Base-by-base conservation (phyloP, 176 grass and related monocot genomes). In the Aechmea fasciata region DNA sequence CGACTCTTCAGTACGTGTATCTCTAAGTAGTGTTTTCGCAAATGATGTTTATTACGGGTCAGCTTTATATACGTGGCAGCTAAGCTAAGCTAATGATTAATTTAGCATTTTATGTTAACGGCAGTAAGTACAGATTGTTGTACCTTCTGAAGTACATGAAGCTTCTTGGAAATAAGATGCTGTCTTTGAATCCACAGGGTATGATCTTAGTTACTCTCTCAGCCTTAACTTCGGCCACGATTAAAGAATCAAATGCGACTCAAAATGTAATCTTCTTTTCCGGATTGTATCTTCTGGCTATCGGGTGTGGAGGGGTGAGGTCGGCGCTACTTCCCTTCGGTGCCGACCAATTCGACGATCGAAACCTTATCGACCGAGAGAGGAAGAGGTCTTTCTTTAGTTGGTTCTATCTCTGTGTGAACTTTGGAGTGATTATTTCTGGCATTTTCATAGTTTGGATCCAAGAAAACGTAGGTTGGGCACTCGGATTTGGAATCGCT, bases 271-370 rank as follows among this genome's bases (percentile, higher is more conserved):
- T 88, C 63, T 82, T 88, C 78, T 96, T 85, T 51, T 65, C 26
- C 13, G 79, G 80, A 48, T 69, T 96, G 64, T 91, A 91, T 91
- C 82, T 91, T 13, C 50, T 89, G 47, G 83, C 91, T 10, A 24
- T 79, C 77, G 84, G 84, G 14, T 81, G 84, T 73, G 84, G 84
- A 73, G 84, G 81, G 52, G 71, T 82, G 57, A 76, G 75, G 55
- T 86, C 84, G 11, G 78, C 81, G 63, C 28, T 91, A 47, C 88
- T 91, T 79, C 88, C 88, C 51, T 74, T 96, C 77, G 84, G 79
- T 71, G 84, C 85, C 52, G 77, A 83, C 49, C 79, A 88, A 62
- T 83, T 85, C 11, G 64, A 74, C 67, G 79, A 53, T 11, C 48
- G 59, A n/a, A 85, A 78, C 24, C 47, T 3, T 57, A 67, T 23